phyloP scores from a whole-genome alignment of 495 filamentous ascomycete species.

The Penicillium paradoxum region DNA sequence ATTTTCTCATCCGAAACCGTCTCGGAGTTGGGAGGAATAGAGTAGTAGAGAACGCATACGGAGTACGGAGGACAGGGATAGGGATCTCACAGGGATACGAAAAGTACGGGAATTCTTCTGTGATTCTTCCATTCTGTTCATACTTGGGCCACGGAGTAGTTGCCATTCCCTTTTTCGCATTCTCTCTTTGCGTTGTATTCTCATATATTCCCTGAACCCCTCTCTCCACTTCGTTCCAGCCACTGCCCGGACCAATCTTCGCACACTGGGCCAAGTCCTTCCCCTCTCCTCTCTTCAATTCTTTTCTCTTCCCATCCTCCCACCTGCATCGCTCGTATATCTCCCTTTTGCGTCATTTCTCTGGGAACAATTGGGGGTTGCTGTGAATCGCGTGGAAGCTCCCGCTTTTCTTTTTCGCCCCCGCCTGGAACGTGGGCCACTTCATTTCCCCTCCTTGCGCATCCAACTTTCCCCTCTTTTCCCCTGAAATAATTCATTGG shows the following conservation, averaged over 20 bases:
- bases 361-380: slow-evolving; percentile 10
- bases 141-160: no score
- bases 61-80: not conserved
- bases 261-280: not conserved
- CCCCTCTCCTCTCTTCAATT: not conserved
- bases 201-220: not conserved
- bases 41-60: not conserved
- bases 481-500: slow-evolving; percentile 4
- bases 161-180: not conserved
- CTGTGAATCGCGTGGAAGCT: slow-evolving; percentile 2
- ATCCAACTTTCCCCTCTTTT: slow-evolving; percentile 2
- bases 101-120: not conserved
- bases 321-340: slow-evolving; percentile 12
- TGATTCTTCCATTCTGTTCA: not conserved
- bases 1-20: not conserved
- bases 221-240: slow-evolving; percentile 26
- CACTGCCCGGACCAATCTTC: slow-evolving; percentile 16
- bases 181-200: not conserved
- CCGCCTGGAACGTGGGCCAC: slow-evolving; percentile 11
- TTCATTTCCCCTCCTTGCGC: slow-evolving; percentile 4
- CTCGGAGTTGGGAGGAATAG: not conserved
- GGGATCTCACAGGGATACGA: not conserved
- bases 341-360: not conserved
- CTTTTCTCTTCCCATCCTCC: no score
- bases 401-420: slow-evolving; percentile 10